phyloP scores from a whole-genome alignment of 495 filamentous ascomycete species.

The Chaetomium fimeti region DNA sequence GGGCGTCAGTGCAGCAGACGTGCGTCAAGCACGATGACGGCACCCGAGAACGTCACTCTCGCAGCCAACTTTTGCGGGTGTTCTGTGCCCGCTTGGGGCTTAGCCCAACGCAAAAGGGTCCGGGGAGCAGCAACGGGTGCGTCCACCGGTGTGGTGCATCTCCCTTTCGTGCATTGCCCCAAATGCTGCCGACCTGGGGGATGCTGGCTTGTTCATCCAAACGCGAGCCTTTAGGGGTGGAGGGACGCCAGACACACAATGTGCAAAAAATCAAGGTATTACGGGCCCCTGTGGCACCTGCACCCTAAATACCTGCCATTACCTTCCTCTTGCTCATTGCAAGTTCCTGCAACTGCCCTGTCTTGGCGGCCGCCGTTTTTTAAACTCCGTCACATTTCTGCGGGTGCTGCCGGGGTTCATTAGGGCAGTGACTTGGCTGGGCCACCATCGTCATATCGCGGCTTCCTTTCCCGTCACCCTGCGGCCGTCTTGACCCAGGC shows the following conservation, averaged over 20 bases:
- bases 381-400: constrained; percentile 8
- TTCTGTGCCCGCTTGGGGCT: neutral
- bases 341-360: constrained; percentile 8
- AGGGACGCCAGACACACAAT: constrained; percentile 11
- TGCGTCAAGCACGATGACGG: constrained; percentile 13
- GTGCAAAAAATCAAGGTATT: constrained; percentile 26
- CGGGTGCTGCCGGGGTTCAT: neutral
- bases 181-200: constrained; percentile 8
- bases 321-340: neutral
- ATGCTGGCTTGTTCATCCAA: constrained; percentile 9
- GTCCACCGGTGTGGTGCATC: constrained; percentile 3
- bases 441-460: constrained; percentile 5
- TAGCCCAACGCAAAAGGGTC: constrained; percentile 12
- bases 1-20: neutral
- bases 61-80: constrained; percentile 4
- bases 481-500: neutral
- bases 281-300: constrained; percentile 26
- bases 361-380: constrained; percentile 27
- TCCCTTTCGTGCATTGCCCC: neutral
- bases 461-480: neutral
- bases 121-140: neutral
- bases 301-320: constrained; percentile 17
- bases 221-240: neutral
- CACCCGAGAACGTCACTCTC: neutral
- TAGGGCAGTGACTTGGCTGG: constrained; percentile 15